Evolutionary conservation across 108 stramenopile genomes (phyloP), one percentile per base, ranked within the genome.

Genomic region (Cylindrotheca fusiformis): DNA sequence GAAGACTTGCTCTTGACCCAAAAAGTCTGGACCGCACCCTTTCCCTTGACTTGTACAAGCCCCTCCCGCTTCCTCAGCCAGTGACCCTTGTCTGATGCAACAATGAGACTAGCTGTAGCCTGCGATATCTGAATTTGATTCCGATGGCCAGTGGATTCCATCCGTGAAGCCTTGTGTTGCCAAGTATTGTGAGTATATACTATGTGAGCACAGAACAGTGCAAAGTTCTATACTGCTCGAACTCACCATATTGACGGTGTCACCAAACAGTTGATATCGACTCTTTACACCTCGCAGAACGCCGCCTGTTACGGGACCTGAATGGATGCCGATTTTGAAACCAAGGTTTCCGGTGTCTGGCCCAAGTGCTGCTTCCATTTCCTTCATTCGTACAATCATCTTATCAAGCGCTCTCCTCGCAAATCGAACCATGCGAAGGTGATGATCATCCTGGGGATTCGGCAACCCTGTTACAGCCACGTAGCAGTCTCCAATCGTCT

Each of bases 1-100:
- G 36, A 6, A 41, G 36, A 6, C 36, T 41, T 41, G 36, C 36
- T 14, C 36, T 41, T 52, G 5, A 81, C 29, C 84, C 84, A 85
- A 58, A 50, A 88, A 2, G 86, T 88, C 52, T 84, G 56, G 1
- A 82, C 46, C 41, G 48, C n/a, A 26, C 86, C 86, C 51, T 88
- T 88, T 4, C 83, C 86, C 31, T 84, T 84, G 2, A 72, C 83
- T 10, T 68, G 10, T 6, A 84, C 69, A 22, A 67, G 28, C 5
- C 48, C 53, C 18, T 71, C 55, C 17, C 86, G 70, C 19, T 60
- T 52, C 18, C 44, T 26, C n/a, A 88, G 25, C 81, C 77, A 83
- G 20, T 68, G 30, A n/a, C 45, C 76, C 30, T 70, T 76, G 0
- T 75, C 77, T 6, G 49, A 67, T 8, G 26, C 28, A 45, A 21